These are phyloP conservation scores for Aspergillus funiculosus DNA, from an alignment of 495 filamentous ascomycete species.

Conservation along the genomic window DNA sequence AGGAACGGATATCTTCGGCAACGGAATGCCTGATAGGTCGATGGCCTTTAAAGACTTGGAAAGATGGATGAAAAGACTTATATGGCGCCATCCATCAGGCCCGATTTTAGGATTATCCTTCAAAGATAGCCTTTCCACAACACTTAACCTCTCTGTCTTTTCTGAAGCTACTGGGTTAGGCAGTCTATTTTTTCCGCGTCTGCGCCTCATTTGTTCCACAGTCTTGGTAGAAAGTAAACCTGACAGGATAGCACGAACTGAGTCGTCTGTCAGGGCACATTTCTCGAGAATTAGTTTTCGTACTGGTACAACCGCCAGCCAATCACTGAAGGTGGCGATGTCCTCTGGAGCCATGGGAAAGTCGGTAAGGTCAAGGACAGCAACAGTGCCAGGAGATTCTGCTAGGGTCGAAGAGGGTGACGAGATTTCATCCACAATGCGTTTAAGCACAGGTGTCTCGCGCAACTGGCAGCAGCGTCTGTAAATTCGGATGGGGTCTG, in stretches of 20 bases:
- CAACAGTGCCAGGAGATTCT: slow-evolving; percentile 63
- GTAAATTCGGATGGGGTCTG: slow-evolving; percentile 89
- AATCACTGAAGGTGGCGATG: slow-evolving; percentile 81
- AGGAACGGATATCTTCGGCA: slow-evolving; percentile 48
- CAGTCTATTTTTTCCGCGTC: slow-evolving; percentile 32
- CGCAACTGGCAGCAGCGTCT: slow-evolving; percentile 88
- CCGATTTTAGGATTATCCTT: slow-evolving; percentile 85
- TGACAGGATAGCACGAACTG: slow-evolving; percentile 76
- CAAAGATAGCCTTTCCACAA: slow-evolving; percentile 81
- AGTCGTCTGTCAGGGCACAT: slow-evolving; percentile 79
- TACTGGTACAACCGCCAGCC: slow-evolving; percentile 87
- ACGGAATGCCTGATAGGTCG: slow-evolving; percentile 79
- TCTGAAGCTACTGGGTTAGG: slow-evolving; percentile 12
- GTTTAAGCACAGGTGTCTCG: slow-evolving; percentile 83
- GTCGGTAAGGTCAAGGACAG: slow-evolving; percentile 73
- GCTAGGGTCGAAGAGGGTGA: slow-evolving; percentile 54
- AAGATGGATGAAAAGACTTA: slow-evolving; percentile 84
- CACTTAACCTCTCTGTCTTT: slow-evolving; percentile 51
- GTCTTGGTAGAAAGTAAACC: slow-evolving; percentile 77
- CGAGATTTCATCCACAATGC: slow-evolving; percentile 80
- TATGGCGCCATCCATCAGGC: slow-evolving; percentile 83
- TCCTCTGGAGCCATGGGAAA: slow-evolving; percentile 80
- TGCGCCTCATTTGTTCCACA: slow-evolving; percentile 47
- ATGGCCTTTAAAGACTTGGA: slow-evolving; percentile 79
- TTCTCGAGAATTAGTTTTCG: slow-evolving; percentile 79